A percentile compares a stretch with the other conserved stretches of the same genome.
phyloP scores from a whole-genome alignment of 495 filamentous ascomycete species.

The Penicillium roqueforti region DNA sequence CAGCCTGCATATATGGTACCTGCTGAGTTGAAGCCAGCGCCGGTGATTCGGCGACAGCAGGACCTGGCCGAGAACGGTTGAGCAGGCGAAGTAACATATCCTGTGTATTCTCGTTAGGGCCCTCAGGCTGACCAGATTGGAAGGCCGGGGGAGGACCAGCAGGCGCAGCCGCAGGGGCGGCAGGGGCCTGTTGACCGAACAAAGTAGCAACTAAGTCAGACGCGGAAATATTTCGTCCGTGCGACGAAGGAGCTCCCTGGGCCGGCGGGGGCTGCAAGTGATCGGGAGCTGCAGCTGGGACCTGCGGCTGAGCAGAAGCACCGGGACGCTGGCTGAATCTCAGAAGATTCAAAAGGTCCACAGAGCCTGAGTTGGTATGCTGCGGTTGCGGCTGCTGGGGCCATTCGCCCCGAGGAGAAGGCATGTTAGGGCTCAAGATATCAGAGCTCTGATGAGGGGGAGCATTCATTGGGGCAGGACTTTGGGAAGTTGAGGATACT shows the following conservation, averaged over 20 bases:
- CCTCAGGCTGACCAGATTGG: conserved; percentile 25
- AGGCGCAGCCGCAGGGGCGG: conserved; percentile 23
- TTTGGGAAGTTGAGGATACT: conserved; percentile 40
- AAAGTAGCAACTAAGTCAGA: conserved; percentile 63
- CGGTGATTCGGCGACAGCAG: conserved; percentile 18
- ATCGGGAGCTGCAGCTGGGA: conserved; percentile 23
- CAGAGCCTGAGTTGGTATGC: conserved; percentile 50
- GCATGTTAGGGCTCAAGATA: conserved; percentile 46
- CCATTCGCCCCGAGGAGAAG: conserved; percentile 38
- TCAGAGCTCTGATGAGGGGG: conserved; percentile 48
- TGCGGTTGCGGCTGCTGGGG: conserved; percentile 23
- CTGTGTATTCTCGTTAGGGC: conserved; percentile 52
- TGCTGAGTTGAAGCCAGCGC: conserved; percentile 10
- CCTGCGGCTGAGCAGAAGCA: conserved; percentile 32
- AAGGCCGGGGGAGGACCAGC: conserved; percentile 10
- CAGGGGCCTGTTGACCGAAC: conserved; percentile 37
- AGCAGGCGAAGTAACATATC: conserved; percentile 64
- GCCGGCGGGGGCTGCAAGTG: conserved; percentile 37
- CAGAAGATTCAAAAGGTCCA: conserved; percentile 77
- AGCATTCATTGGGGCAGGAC: conserved; percentile 40
- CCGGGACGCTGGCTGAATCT: conserved; percentile 64
- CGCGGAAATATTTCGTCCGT: conserved; percentile 54
- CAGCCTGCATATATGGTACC: conserved; percentile 3
- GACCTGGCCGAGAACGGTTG: conserved; percentile 50
- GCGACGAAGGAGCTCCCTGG: conserved; percentile 37